A percentile compares a stretch with the other conserved stretches of the same genome.
Conservation (phyloP, 2,329 filamentous ascomycete species). For the Epichloe typhina region DNA sequence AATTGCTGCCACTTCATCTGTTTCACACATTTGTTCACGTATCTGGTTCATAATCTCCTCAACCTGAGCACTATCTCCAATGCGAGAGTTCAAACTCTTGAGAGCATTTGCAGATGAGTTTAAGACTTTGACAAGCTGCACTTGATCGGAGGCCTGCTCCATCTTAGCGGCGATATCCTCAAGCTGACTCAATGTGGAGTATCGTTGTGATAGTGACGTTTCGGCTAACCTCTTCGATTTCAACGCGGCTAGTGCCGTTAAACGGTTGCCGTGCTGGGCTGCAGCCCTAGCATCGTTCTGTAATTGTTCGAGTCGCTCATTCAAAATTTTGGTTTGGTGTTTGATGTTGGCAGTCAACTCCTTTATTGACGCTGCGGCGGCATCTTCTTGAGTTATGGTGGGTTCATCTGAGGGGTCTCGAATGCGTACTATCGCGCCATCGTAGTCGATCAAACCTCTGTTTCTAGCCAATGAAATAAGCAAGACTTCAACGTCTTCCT, state of each 20-base stretch:
- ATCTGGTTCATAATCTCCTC: conserved; percentile 63
- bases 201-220: conserved; percentile 55
- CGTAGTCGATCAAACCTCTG: conserved; percentile 42
- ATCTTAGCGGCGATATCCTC: conserved; percentile 75
- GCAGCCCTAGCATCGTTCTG: conserved; percentile 53
- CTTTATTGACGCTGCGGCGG: conserved; percentile 71
- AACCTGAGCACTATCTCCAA: conserved; percentile 65
- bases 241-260: conserved; percentile 64
- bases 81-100: conserved; percentile 56
- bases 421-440: conserved; percentile 64
- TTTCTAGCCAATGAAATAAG: conserved; percentile 58
- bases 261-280: conserved; percentile 57
- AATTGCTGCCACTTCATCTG: conserved; percentile 70
- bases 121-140: conserved; percentile 74
- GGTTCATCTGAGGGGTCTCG: conserved; percentile 36
- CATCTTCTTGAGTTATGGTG: conserved; percentile 62
- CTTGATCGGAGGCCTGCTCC: conserved; percentile 72
- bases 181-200: conserved; percentile 63
- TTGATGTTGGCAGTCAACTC: conserved; percentile 63
- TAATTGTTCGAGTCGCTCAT: conserved; percentile 52
- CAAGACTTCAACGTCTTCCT: conserved; percentile 55
- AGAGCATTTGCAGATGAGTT: conserved; percentile 63
- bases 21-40: conserved; percentile 65
- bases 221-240: conserved; percentile 75
- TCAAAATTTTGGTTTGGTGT: conserved; percentile 55